These are phyloP conservation scores for Leishmania braziliensis DNA, from an alignment of 208 protist genomes.

Conservation along the genomic window DNA sequence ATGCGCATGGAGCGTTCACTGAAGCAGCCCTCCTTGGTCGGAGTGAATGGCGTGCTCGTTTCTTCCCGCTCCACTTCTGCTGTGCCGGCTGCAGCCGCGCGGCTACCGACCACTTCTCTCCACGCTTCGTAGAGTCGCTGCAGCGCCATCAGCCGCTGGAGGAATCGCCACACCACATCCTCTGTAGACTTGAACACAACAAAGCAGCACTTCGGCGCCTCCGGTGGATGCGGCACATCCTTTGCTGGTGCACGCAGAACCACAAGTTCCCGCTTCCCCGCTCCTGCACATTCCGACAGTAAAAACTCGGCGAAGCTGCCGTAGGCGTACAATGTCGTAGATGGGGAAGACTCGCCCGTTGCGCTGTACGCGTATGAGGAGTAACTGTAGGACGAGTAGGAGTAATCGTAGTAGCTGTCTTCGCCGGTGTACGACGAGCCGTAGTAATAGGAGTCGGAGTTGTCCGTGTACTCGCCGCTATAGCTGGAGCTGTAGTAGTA, in stretches of 20 bases:
- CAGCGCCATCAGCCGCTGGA: constrained; percentile 47
- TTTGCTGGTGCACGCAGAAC: constrained; percentile 42
- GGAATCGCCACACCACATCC: constrained; percentile 51
- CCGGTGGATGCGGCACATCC: constrained; percentile 35
- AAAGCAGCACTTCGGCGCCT: constrained; percentile 51
- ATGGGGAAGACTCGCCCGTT: constrained; percentile 20
- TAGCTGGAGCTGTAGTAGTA: constrained; percentile 20
- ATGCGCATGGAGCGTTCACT: constrained; percentile 50
- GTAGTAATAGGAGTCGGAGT: constrained; percentile 19
- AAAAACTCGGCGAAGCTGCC: constrained; percentile 13
- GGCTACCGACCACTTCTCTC: neutral
- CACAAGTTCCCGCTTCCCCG: constrained; percentile 43
- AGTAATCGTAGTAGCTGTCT: constrained; percentile 9
- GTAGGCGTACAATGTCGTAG: constrained; percentile 43
- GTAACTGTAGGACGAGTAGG: constrained; percentile 8
- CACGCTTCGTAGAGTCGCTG: constrained; percentile 41
- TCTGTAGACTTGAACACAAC: constrained; percentile 33
- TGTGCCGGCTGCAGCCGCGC: neutral
- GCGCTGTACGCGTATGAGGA: constrained; percentile 26
- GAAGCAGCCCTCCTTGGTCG: constrained; percentile 41
- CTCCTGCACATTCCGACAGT: neutral
- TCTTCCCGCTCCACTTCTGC: constrained; percentile 7
- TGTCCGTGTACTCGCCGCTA: constrained; percentile 21
- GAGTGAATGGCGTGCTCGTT: constrained; percentile 7
- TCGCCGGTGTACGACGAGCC: constrained; percentile 17